Conservation (phyloP, 2,329 filamentous ascomycete species). For the Beauveria varroae region DNA sequence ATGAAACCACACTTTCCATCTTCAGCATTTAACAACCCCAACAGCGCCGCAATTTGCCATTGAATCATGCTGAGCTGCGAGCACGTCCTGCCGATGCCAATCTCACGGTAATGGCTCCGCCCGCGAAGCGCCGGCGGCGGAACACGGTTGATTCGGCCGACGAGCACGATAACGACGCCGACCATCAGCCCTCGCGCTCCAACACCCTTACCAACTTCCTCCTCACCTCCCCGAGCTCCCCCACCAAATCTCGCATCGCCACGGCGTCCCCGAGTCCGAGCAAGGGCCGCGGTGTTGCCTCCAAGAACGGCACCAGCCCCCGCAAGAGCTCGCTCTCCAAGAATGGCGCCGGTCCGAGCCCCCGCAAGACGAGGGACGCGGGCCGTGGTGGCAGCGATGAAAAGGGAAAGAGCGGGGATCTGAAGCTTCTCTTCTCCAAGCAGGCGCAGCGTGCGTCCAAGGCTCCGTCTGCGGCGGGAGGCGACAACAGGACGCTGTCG, state of each 20-base stretch:
- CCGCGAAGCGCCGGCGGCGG: constrained; percentile 51
- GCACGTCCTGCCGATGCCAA: constrained; percentile 20
- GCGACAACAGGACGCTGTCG: constrained; percentile 21
- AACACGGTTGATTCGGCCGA: constrained; percentile 45
- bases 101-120: constrained; percentile 45
- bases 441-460: constrained; percentile 45
- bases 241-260: constrained; percentile 24
- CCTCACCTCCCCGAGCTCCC: constrained; percentile 42
- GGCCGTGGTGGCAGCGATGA: constrained; percentile 35
- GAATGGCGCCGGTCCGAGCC: constrained; percentile 25
- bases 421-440: constrained; percentile 53
- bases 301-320: constrained; percentile 16
- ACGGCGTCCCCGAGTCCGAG: constrained; percentile 35
- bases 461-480: constrained; percentile 16
- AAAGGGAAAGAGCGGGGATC: constrained; percentile 47
- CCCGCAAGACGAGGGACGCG: constrained; percentile 32
- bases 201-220: constrained; percentile 48
- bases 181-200: constrained; percentile 21
- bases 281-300: constrained; percentile 19
- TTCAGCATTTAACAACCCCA: neutral
- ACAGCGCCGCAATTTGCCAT: neutral
- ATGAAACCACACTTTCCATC: neutral
- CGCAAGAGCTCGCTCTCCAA: constrained; percentile 21
- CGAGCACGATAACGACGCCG: constrained; percentile 37
- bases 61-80: constrained; percentile 17